Percentiles rank a stretch among this genome's conserved stretches.
Conservation (phyloP, 2,329 filamentous ascomycete species). For the Talaromyces sp. region DNA sequence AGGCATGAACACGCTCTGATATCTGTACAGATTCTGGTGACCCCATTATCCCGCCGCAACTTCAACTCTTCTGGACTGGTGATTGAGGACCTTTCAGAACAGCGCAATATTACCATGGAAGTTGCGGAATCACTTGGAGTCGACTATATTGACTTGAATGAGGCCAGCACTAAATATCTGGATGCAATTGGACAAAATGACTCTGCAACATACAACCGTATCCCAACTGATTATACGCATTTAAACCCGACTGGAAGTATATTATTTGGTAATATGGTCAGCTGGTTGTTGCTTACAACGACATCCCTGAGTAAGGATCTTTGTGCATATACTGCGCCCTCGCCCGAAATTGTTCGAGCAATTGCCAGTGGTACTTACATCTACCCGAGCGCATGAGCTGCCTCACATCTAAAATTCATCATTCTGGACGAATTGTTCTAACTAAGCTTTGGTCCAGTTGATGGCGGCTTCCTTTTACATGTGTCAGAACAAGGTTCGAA, state of each 20-base stretch:
- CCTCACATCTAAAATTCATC: not conserved
- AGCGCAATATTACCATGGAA: not conserved
- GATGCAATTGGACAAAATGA: slow-evolving; percentile 1
- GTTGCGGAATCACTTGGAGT: not conserved
- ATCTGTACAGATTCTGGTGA: not conserved
- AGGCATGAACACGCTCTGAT: not conserved
- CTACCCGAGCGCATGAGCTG: not conserved
- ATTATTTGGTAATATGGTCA: slow-evolving; percentile 5
- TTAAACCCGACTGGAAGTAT: slow-evolving; percentile 3
- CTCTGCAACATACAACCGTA: slow-evolving; percentile 7
- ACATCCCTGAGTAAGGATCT: not conserved
- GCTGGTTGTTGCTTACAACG: slow-evolving; percentile 1
- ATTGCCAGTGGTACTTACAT: not conserved
- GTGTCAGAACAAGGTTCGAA: not conserved
- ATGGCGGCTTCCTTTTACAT: not conserved
- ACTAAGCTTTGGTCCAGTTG: not conserved
- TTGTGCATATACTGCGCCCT: not conserved
- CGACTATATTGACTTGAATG: slow-evolving; percentile 1
- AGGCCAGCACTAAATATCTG: slow-evolving; percentile 4
- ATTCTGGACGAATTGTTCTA: not conserved
- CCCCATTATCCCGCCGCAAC: slow-evolving; percentile 8
- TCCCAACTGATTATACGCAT: slow-evolving; percentile 6
- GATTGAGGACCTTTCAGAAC: not conserved
- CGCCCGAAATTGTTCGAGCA: not conserved
- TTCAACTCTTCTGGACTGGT: slow-evolving; percentile 5